phyloP scores from a whole-genome alignment of 2,329 filamentous ascomycete genomes.

The Colletotrichum destructivum region DNA sequence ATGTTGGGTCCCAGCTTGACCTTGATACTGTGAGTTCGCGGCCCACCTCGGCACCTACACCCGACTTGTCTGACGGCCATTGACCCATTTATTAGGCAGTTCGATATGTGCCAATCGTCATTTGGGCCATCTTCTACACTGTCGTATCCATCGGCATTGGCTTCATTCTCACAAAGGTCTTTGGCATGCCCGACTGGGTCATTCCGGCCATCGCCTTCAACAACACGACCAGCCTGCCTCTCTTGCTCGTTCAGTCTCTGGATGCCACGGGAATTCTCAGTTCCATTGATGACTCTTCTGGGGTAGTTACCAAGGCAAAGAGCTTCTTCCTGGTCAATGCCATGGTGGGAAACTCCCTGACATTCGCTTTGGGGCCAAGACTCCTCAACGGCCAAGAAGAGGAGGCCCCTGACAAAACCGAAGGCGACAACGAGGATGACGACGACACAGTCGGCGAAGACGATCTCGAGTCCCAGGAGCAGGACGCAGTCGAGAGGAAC shows the following conservation, averaged over 20 bases:
- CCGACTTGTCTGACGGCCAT: constrained; percentile 10
- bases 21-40: constrained; percentile 47
- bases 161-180: constrained; percentile 51
- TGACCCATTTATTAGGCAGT: constrained; percentile 39
- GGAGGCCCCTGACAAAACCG: constrained; percentile 29
- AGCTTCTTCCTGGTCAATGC: constrained; percentile 78
- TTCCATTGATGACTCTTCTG: constrained; percentile 60
- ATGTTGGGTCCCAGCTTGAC: constrained; percentile 60
- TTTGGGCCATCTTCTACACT: constrained; percentile 56
- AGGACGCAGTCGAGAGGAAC: constrained; percentile 31
- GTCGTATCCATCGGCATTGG: constrained; percentile 58
- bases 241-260: constrained; percentile 61
- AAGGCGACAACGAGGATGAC: not conserved
- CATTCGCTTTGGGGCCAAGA: constrained; percentile 73
- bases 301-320: constrained; percentile 71
- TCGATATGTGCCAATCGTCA: constrained; percentile 56
- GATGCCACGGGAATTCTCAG: constrained; percentile 69
- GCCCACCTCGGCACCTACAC: constrained; percentile 1
- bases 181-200: constrained; percentile 63
- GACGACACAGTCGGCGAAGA: not conserved
- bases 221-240: constrained; percentile 63
- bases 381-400: constrained; percentile 40
- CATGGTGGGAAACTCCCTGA: constrained; percentile 74
- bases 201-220: constrained; percentile 64
- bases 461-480: constrained; percentile 32